A percentile compares a stretch with the other conserved stretches of the same genome.
phyloP scores from a whole-genome alignment of 23 red algal genomes.

The Gracilariopsis chorda region DNA sequence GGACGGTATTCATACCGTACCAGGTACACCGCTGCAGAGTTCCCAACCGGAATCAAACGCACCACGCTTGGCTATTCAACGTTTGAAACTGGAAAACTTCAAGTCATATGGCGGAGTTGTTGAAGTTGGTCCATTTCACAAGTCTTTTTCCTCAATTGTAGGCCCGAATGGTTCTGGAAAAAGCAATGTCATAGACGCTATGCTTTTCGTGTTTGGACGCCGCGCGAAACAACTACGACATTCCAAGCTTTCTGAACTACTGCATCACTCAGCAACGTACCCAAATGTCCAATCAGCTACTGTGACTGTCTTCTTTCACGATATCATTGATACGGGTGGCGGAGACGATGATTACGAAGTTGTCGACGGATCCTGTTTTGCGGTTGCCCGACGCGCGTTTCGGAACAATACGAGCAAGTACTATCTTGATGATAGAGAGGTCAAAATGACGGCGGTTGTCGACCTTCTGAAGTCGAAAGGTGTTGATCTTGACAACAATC shows the following conservation, averaged over 20 bases:
- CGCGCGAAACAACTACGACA: constrained; percentile 91
- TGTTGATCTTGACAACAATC: constrained; percentile 95
- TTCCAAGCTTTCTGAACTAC: constrained; percentile 83
- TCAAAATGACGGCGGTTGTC: constrained; percentile 68
- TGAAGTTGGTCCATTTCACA: constrained; percentile 94
- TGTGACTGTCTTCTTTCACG: constrained; percentile 87
- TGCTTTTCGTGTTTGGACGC: constrained; percentile 98
- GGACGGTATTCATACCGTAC: no score
- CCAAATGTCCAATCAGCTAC: constrained; percentile 61
- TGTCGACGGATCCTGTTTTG: constrained; percentile 55
- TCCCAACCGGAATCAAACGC: neutral
- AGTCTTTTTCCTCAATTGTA: constrained; percentile 89
- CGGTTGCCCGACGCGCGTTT: constrained; percentile 72
- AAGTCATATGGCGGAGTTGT: constrained; percentile 94
- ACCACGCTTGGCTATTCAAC: constrained; percentile 76
- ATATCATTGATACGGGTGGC: constrained; percentile 85
- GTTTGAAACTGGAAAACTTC: constrained; percentile 86
- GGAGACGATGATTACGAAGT: constrained; percentile 62
- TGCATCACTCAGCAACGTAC: constrained; percentile 74
- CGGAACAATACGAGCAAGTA: constrained; percentile 87
- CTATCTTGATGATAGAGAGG: constrained; percentile 62
- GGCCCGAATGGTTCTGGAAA: constrained; percentile 98
- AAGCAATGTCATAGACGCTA: constrained; percentile 96
- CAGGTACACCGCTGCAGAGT: neutral
- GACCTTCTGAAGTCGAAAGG: constrained; percentile 79